Evolutionary conservation across 2,329 filamentous ascomycete genomes (phyloP), one percentile per base, ranked within the genome.

Genomic region (Xylariaceae sp.): DNA sequence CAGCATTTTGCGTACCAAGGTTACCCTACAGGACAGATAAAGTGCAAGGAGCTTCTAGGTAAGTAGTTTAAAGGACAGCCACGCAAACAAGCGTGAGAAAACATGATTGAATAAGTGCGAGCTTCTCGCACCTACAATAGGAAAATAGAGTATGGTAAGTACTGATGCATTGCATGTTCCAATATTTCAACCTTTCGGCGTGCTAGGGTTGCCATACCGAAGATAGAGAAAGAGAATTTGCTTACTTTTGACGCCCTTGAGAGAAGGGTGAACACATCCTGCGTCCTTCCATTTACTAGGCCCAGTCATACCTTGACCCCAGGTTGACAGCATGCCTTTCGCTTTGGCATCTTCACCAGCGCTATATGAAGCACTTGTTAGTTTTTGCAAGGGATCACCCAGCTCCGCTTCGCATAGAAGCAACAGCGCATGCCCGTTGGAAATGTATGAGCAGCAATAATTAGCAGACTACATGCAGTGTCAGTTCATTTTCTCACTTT

Each of bases 361-460:
- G 6, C 75, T 72, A 65, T 83, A 91, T 16, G 82, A 81, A 1
- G 83, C 70, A 10, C 75, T 0, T 0, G 73, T 76, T 2, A 92
- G 77, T 62, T 86, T 78, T 53, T 87, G 81, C 75, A 93, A 85
- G 0, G 91, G 90, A 27, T 86, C 73, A 5, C 92, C 91, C 2
- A 96, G 80, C 72, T 92, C 88, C 3, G 89, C 91, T 66, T 96
- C 91, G 64, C 91, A 95, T 1, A 96, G 84, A 15, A 96, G 79
- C 3, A 96, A 76, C 3, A 96, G 77, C 0, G 86, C 91, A 18
- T 85, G 83, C 16, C 83, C 81, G n/a, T 80, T 82, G n/a, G 87
- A 88, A 55, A 75, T 80, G 59, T 73, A 68, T 0, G 83, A 69
- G 46, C 72, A 81, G 68, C 90, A 94, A 74, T 96, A 96, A 63